Base-by-base conservation (phyloP, 257 asterid species). In the Linaria vulgaris region DNA sequence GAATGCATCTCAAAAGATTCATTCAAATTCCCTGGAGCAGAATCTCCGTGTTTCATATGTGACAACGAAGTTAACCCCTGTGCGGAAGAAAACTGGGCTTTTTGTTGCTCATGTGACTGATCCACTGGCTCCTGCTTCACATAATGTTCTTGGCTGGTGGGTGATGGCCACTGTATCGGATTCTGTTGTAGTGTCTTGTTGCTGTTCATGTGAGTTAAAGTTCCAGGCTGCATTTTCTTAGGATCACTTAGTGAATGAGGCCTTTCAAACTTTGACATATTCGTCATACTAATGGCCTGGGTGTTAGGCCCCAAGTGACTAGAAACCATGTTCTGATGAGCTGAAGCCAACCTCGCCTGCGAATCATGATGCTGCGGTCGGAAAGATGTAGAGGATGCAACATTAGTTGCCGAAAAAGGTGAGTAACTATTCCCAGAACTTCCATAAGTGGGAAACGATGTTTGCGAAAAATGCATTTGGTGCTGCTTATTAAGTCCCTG, bases 401-500 rank as follows among this genome's bases (percentile, higher is more conserved):
- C 63, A 80, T 79, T 82, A 41, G 78, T 56, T 16, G 92, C 70
- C 53, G 96, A 41, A 72, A 81, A 85, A 41, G 89, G 78, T 3
- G 82, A 68, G 71, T 80, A 84, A 68, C 78, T 79, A 60, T 75
- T 80, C 52, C 83, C 90, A 58, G 81, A 39, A 78, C 71, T 71
- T 41, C 85, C 94, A 66, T 70, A 79, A 14, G 88, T 22, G 20
- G 94, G 71, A 70, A 79, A 81, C 31, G 95, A 74, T 44, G 82
- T 45, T 71, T 80, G 96, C 30, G 89, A 46, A 78, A 83, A 80
- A 68, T 80, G 95, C 74, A 79, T 63, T 62, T 83, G 95, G 56
- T 81, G 95, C 79, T 76, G 95, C 77, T 87, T 91, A 68, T 79
- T 87, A 67, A 79, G 72, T 64, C 87, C 95, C 74, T 80, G 94